Base-by-base conservation (phyloP, 345 rosid genomes). In the Capsella bursapastoris region DNA sequence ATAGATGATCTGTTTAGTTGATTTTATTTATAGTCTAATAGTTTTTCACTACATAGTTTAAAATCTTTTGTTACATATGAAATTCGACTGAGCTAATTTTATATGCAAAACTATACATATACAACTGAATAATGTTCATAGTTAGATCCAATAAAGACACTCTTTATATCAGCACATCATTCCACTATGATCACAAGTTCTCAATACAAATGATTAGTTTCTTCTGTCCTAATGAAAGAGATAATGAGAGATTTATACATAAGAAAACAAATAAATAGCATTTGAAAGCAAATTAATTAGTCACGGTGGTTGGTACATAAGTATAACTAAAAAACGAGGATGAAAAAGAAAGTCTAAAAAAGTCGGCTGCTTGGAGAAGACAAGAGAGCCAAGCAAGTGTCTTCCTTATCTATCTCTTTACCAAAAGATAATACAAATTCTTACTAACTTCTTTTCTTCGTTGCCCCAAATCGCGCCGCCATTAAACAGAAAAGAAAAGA, bases 391-490 rank as follows among this genome's bases (percentile, higher is more conserved):
- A 62, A 63, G 65, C 75, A 53, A 76, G 66, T 22, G 57, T n/a
- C 9, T 11, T 12, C 68, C 75, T 76, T 76, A 70, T 69, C 71
- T 66, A 22, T 22, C 48, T 44, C 5, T 16, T 4, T 15, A 52
- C 35, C 49, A 9, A 32, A 56, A 58, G 45, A 40, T 49, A 50
- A 18, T 53, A 2, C 3, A 25, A 40, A 34, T 34, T 2, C 37
- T 45, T 45, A 22, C 25, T 22, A 22, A 22, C 41, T 27, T 41
- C 31, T 31, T 31, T 28, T 41, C 64, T 29, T 67, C 48, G 6
- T n/a, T 28, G n/a, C 5, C 12, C 27, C 40, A 65, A 37, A 10
- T 62, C 47, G 60, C 59, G 76, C 79, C 70, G 79, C 64, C 74
- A 61, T 37, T 75, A 25, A 68, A 52, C 1, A 16, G 1, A 66